These are phyloP conservation scores for Lepiota venenata DNA, from an alignment of 768 basidiomycete genomes.

Conservation along the genomic window DNA sequence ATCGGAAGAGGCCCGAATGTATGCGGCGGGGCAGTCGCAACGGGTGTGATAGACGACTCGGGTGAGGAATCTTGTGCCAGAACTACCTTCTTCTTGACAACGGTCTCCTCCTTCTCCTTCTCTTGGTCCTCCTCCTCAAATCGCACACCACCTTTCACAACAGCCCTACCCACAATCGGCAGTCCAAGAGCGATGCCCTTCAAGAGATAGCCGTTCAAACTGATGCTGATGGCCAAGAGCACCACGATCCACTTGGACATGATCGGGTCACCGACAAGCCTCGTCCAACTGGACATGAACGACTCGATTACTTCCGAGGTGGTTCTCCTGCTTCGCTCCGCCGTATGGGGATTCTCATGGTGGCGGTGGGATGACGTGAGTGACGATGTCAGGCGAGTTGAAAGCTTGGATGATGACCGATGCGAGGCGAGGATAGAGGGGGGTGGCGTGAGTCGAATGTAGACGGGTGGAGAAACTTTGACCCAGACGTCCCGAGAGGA, in stretches of 20 bases:
- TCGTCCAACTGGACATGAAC: conserved; percentile 90
- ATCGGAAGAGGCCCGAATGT: not conserved
- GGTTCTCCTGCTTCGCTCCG: conserved; percentile 13
- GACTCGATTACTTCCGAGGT: conserved; percentile 63
- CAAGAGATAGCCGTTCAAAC: conserved; percentile 90
- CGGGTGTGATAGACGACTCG: not conserved
- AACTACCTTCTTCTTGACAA: conserved; percentile 3
- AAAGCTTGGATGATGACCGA: not conserved
- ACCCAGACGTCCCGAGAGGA: conserved; percentile 45
- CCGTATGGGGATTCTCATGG: not conserved
- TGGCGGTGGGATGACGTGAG: not conserved
- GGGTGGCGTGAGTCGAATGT: conserved; percentile 45
- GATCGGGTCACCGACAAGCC: conserved; percentile 90
- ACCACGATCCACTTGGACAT: conserved; percentile 94
- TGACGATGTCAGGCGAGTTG: conserved; percentile 1
- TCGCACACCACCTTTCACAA: conserved; percentile 22
- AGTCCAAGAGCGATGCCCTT: conserved; percentile 74
- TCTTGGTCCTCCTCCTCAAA: conserved; percentile 27
- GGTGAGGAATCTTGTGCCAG: not conserved
- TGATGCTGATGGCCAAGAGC: conserved; percentile 79
- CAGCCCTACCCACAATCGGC: conserved; percentile 21
- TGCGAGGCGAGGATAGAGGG: conserved; percentile 11
- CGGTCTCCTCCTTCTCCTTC: conserved; percentile 13
- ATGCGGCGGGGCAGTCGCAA: not conserved
- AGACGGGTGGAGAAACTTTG: conserved; percentile 59